Percentiles rank a stretch among this genome's conserved stretches.
phyloP scores from a whole-genome alignment of 78 protist species.

The Dictyostelium purpureum region DNA sequence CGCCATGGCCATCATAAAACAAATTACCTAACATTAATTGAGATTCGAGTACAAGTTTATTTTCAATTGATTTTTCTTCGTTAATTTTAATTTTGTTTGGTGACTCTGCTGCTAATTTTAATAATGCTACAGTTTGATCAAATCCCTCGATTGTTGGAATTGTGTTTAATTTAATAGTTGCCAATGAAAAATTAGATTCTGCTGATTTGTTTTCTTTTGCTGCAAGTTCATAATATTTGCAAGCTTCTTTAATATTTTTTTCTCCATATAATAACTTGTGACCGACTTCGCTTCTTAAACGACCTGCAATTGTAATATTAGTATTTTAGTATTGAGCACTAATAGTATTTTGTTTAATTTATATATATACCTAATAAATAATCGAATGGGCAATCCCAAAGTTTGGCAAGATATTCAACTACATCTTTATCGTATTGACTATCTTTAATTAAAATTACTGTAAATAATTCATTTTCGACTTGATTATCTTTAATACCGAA shows the following conservation, averaged over 20 bases:
- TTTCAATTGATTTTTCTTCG: neutral
- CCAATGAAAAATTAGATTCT: neutral
- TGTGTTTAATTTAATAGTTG: neutral
- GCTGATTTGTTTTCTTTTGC: neutral
- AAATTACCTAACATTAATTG: constrained; percentile 1
- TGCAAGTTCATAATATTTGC: neutral
- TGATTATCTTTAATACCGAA: neutral
- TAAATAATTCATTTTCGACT: constrained; percentile 9
- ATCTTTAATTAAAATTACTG: neutral
- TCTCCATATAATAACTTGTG: neutral
- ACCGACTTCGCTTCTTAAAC: constrained; percentile 8
- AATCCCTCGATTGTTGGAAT: neutral
- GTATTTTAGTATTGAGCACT: too few relatives aligned
- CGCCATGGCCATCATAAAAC: neutral
- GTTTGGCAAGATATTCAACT: neutral
- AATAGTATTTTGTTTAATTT: too few relatives aligned
- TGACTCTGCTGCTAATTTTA: neutral
- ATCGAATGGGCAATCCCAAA: neutral
- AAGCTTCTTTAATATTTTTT: neutral
- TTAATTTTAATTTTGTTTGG: neutral
- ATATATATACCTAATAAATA: too few relatives aligned
- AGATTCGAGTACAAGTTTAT: neutral
- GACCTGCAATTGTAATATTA: too few relatives aligned
- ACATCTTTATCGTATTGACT: neutral
- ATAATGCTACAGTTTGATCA: neutral